phyloP scores from a whole-genome alignment of 495 filamentous ascomycete genomes.

The Penicillium egyptiacum region DNA sequence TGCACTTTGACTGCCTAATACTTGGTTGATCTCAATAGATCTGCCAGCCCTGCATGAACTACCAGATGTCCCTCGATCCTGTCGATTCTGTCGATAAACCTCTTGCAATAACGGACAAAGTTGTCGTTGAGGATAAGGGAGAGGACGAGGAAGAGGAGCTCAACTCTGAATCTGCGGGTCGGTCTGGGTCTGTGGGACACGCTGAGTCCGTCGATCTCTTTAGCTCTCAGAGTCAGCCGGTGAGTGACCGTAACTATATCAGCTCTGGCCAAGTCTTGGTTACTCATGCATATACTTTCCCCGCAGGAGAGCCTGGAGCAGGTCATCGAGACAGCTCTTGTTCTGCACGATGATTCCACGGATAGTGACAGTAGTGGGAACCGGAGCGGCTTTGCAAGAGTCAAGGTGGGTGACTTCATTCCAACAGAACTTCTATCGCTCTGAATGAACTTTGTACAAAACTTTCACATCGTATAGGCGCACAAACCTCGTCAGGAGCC shows the following conservation, averaged over 20 bases:
- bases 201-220: not conserved
- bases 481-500: not conserved
- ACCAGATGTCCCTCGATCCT: conserved; percentile 3
- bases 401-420: not conserved
- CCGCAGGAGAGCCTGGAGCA: not conserved
- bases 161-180: not conserved
- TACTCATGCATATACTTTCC: not conserved
- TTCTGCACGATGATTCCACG: not conserved
- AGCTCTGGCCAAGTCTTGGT: not conserved
- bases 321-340: not conserved
- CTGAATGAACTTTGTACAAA: no score
- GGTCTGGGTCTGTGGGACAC: not conserved
- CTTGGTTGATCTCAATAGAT: not conserved
- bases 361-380: not conserved
- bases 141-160: not conserved
- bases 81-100: not conserved
- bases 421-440: not conserved
- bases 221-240: not conserved
- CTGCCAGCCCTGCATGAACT: conserved; percentile 12
- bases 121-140: not conserved
- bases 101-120: not conserved
- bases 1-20: not conserved
- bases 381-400: not conserved
- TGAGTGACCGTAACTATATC: not conserved
- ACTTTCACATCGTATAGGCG: not conserved